Conservation (phyloP, 1,284 basidiomycete species). For the Coniferiporia weirii region DNA sequence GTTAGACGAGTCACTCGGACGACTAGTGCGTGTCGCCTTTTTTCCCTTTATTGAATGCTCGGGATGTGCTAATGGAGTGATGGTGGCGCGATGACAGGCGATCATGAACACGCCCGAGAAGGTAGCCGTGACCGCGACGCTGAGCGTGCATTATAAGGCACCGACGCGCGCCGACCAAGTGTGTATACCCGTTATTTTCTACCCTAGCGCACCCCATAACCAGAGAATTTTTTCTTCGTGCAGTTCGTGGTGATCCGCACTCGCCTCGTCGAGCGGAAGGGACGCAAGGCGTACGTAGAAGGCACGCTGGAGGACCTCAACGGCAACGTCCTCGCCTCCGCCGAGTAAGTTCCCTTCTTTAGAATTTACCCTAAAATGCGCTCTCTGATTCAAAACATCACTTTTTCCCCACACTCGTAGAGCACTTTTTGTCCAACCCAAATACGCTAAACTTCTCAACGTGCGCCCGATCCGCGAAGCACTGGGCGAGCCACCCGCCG, state of each 20-base stretch:
- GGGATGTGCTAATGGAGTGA: background rate
- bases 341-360: slow-evolving; percentile 49
- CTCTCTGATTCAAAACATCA: too few species aligned
- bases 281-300: slow-evolving; percentile 71
- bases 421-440: slow-evolving; percentile 59
- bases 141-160: slow-evolving; percentile 72
- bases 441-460: slow-evolving; percentile 52
- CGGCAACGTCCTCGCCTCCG: slow-evolving; percentile 77
- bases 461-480: slow-evolving; percentile 27
- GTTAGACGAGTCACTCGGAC: slow-evolving; percentile 80
- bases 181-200: slow-evolving; percentile 1
- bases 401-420: slow-evolving; percentile 31
- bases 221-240: slow-evolving; percentile 17
- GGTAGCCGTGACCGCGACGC: slow-evolving; percentile 88
- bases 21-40: slow-evolving; percentile 55
- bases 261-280: slow-evolving; percentile 56
- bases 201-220: slow-evolving; percentile 9
- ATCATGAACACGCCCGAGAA: slow-evolving; percentile 80
- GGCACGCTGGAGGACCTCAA: slow-evolving; percentile 74
- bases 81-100: slow-evolving; percentile 44
- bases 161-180: slow-evolving; percentile 85
- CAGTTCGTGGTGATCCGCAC: slow-evolving; percentile 73
- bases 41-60: slow-evolving; percentile 8
- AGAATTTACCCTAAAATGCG: too few species aligned
- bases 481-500: slow-evolving; percentile 25